Evolutionary conservation across 208 protist species (phyloP).

Genomic region (Willaertia magna): DNA sequence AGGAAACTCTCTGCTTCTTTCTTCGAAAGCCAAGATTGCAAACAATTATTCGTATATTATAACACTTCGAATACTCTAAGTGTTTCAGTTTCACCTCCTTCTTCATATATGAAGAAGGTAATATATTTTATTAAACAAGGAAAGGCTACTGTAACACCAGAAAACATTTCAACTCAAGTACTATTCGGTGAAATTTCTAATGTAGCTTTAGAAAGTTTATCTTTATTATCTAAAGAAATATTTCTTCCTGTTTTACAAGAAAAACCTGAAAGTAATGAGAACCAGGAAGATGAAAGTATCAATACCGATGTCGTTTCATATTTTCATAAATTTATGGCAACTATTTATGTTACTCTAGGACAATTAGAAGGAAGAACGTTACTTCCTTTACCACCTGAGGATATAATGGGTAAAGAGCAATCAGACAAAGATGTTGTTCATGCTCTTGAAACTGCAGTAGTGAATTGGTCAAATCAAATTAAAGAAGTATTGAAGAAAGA

Average conservation of each 20-base stretch:
- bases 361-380: constrained; percentile 75
- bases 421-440: constrained; percentile 60
- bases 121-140: background rate
- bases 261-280: background rate
- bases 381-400: constrained; percentile 64
- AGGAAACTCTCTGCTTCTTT: background rate
- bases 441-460: constrained; percentile 68
- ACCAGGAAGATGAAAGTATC: constrained; percentile 62
- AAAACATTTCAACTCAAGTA: background rate
- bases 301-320: constrained; percentile 71
- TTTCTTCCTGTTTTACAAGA: background rate
- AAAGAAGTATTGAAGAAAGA: constrained; percentile 61
- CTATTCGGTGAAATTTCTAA: background rate
- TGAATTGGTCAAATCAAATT: constrained; percentile 79
- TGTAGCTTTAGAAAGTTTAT: background rate
- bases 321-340: constrained; percentile 62
- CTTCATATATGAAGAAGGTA: background rate
- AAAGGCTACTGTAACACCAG: background rate
- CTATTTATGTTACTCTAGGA: constrained; percentile 73
- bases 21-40: background rate
- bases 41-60: background rate
- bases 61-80: background rate
- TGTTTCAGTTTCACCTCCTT: background rate
- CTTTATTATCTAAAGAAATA: background rate
- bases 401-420: background rate